Base-by-base conservation (phyloP, 2,329 filamentous ascomycete genomes). In the Ophiostoma fasciatum region DNA sequence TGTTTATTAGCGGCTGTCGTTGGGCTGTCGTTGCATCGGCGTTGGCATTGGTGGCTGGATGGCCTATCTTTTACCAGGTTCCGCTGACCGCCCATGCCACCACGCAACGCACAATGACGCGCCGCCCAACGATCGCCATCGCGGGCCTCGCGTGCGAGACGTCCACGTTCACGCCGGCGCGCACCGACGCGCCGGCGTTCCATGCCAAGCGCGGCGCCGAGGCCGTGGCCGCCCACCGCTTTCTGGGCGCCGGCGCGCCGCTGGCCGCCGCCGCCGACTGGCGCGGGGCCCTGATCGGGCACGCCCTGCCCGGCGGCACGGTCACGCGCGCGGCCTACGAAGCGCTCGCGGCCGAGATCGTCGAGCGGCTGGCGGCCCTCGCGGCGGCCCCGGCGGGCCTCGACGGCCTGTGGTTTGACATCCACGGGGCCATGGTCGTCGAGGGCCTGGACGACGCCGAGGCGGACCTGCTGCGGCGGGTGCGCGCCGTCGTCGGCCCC, bases 381-480 rank as follows among this genome's bases (percentile, higher is more conserved):
- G 49, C 52, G 0, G 44, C 48, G 0, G 47, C 47, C n/a, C 43
- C 46, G 7, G 41, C 45, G 4, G 15, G 41, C 45, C 38, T 69
- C 3, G 59, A 69, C 35, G 66, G 66, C 2, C 46, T 71, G 7
- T 71, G 65, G 65, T 65, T 66, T 37, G 66, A 70, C 41, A 70
- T 71, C 21, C 66, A 71, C 42, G 66, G 66, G 12, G 66, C 66
- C 4, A 70, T 71, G 65, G 64, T 60, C 30, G 66, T 70, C 1
- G 61, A 67, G 25, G 63, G 51, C 0, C 36, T 68, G 5, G 58
- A 63, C 26, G 66, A 71, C 43, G 50, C 49, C 2, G 66, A 71
- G 39, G 57, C 54, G 2, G 60, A 66, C 36, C 57, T 70, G 20
- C 51, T 70, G 15, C 47, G 49, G 11, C 60, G 63, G 0, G 57